A percentile compares a stretch with the other conserved stretches of the same genome.
Conservation (phyloP, 345 rosid species). For the Heritiera littoralis region DNA sequence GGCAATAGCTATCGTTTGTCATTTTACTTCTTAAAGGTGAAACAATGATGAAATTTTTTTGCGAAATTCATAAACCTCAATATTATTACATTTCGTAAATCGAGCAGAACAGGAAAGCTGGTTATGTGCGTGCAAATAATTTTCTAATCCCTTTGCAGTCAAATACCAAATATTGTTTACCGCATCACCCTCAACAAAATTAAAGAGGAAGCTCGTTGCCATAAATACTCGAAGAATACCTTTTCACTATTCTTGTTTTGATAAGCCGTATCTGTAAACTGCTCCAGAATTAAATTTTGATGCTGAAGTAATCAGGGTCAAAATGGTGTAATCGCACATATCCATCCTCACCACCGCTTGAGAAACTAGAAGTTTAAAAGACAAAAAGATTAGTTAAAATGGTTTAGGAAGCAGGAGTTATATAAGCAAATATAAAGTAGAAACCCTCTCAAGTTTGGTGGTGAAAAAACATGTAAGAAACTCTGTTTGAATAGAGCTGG, state of each 20-base stretch:
- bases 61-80: neutral
- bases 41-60: neutral
- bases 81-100: neutral
- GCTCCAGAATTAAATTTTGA: constrained; percentile 48
- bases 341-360: constrained; percentile 98
- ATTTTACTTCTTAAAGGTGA: no score
- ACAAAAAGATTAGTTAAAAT: neutral
- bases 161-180: neutral
- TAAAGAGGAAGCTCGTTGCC: neutral
- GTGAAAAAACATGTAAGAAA: neutral
- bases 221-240: neutral
- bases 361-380: constrained; percentile 52
- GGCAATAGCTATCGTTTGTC: no score
- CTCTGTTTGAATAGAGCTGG: no score
- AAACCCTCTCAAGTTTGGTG: neutral
- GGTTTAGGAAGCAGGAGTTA: neutral
- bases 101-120: neutral
- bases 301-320: constrained; percentile 78
- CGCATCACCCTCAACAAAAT: neutral
- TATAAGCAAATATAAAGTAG: neutral
- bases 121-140: neutral
- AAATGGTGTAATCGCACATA: constrained; percentile 95
- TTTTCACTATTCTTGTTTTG: neutral
- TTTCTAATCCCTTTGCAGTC: constrained; percentile 9
- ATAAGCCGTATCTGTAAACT: neutral